Base-by-base conservation (phyloP, 73 alveolate species). In the Blepharisma stoltei region DNA sequence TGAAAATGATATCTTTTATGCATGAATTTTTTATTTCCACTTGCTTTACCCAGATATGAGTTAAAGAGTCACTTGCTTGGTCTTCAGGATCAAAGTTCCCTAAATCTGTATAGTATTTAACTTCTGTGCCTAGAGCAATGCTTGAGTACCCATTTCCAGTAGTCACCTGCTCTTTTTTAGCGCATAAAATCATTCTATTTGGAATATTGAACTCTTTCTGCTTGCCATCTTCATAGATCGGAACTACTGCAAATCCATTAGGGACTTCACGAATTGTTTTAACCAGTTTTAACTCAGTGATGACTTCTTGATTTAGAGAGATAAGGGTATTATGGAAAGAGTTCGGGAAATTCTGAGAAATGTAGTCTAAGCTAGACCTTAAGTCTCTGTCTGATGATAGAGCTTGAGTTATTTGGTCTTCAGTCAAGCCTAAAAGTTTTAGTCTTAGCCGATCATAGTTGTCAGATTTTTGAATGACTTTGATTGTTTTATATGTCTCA, bases 91-190 rank as follows among this genome's bases (percentile, higher is more conserved):
- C n/a, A n/a, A n/a, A n/a, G n/a, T n/a, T n/a, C n/a, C n/a, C n/a
- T n/a, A n/a, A n/a, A n/a, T n/a, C n/a, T 7, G 6, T 37, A 55
- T 55, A 37, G 43, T 55, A 8, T 21, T 55, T 7, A 55, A 37
- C 71, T 55, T 55, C 71, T 55, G 7, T 37, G 7, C 7, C 7
- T 9, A 55, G 9, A 9, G 46, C 6, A 55, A 55, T 9, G 6
- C 71, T 37, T 55, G 71, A 55, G 6, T 7, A 55, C 8, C 7
- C 43, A 6, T 55, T 55, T 37, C 71, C 71, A 7, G 71, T 37
- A 6, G 7, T 55, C 44, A 7, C 7, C 9, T 7, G 7, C 18
- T 55, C 71, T 55, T 55, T 55, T 20, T 55, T 55, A 20, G 6
- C 20, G 7, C 7, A 8, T 14, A 21, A 6, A 7, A 55, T 7